These are phyloP conservation scores for Eucalyptus curtisii DNA, from an alignment of 345 rosid genomes.

Conservation along the genomic window DNA sequence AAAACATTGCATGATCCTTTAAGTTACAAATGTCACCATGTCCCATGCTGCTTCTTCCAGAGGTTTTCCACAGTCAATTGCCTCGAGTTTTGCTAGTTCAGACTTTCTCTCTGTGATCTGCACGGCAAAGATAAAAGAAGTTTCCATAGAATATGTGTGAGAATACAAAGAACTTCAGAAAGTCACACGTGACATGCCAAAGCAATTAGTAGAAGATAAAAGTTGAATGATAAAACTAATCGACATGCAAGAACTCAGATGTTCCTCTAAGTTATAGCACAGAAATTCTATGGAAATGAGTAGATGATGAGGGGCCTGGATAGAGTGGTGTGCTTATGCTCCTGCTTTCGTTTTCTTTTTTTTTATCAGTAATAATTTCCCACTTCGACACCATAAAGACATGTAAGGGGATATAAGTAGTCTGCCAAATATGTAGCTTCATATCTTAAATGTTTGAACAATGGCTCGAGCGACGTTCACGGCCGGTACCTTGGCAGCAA, in stretches of 20 bases:
- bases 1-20: not conserved
- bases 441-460: not conserved
- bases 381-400: not conserved
- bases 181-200: not conserved
- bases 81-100: constrained; percentile 74
- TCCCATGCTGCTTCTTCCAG: constrained; percentile 91
- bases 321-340: not conserved
- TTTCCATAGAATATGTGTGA: not conserved
- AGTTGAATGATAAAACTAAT: not conserved
- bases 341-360: not conserved
- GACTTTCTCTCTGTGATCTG: constrained; percentile 78
- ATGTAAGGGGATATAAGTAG: not conserved
- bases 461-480: accelerated
- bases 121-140: not conserved
- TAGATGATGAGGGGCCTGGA: not conserved
- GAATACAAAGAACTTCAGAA: not conserved
- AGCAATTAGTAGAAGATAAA: not conserved
- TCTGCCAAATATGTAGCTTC: not conserved
- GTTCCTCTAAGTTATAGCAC: not conserved
- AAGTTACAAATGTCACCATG: constrained; percentile 29
- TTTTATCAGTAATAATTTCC: not conserved
- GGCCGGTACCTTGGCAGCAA: constrained; percentile 66
- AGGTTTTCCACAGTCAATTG: constrained; percentile 90
- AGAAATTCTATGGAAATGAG: not conserved
- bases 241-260: not conserved